Percentiles rank a stretch among this genome's conserved stretches.
Conservation (phyloP, 345 rosid species). For the Lepidium africanum region DNA sequence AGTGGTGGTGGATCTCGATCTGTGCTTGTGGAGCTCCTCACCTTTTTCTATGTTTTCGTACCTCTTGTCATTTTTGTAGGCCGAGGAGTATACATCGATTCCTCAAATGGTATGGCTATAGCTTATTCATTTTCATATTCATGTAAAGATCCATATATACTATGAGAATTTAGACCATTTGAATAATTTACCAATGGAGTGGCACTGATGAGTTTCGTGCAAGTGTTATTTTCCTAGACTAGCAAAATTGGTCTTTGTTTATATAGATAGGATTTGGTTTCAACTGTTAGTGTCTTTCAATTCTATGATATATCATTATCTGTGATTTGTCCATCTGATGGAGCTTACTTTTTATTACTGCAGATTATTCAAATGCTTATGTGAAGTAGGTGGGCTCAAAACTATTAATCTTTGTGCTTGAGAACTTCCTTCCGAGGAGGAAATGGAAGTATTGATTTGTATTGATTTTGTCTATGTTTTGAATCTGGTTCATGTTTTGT, state of each 20-base stretch:
- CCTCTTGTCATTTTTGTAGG: constrained; percentile 68
- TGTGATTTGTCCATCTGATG: background rate
- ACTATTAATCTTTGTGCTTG: background rate
- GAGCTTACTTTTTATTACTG: constrained; percentile 9
- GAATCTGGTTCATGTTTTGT: no score
- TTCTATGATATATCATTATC: background rate
- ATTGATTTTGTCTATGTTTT: no score
- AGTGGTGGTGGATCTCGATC: constrained; percentile 64
- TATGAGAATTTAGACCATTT: background rate
- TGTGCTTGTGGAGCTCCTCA: constrained; percentile 33
- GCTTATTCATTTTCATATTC: background rate
- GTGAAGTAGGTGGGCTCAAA: constrained; percentile 41
- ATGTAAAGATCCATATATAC: background rate
- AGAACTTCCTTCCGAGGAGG: no score
- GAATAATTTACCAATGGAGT: background rate
- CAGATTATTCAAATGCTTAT: constrained; percentile 51
- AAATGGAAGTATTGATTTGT: no score
- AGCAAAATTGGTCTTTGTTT: no score
- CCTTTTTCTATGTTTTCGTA: constrained; percentile 50
- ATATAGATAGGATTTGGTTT: no score
- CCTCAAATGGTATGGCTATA: constrained; percentile 49
- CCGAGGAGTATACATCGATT: constrained; percentile 45
- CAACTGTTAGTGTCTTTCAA: background rate
- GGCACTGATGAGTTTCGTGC: background rate
- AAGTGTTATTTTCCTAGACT: background rate